Base-by-base conservation (phyloP, 495 filamentous ascomycete species). In the Aspergillus haitiensis region DNA sequence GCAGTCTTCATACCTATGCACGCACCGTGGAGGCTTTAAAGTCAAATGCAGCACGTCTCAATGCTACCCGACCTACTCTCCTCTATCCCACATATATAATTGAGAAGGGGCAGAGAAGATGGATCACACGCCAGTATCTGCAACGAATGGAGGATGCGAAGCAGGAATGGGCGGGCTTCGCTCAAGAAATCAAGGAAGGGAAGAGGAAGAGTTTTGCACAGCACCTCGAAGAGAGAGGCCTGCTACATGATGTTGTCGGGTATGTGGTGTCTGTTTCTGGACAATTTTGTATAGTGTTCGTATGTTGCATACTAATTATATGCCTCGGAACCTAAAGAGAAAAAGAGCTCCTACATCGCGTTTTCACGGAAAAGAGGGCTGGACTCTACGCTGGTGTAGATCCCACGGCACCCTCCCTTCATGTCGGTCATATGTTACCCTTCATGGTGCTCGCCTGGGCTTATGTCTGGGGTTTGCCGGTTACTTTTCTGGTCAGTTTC, bases 371-470 rank as follows among this genome's bases (percentile, higher is more conserved):
- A 37, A 88, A 87, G 67, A 80, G 88, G 58, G 81, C 89, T 55
- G 90, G 89, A 34, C 86, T 86, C 52, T 99, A 99, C 68, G 88
- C 89, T 40, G 94, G 94, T 58, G 81, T 99, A 50, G 94, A 99
- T 65, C 92, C 94, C 11, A 97, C 95, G 0, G 95, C 93, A 4
- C 81, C 84, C 31, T 97, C 93, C 5, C 77, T 98, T 63, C 94
- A 99, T 70, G 79, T 98, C 55, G 94, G 94, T 34, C 92, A 99
- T 71, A 84, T 99, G 56, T 75, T 98, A 9, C 93, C 94, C 8
- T 81, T 98, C 44, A 98, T 99, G 94, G 86, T 91, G 1, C 73
- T 97, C 32, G 93, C 92, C 59, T 97, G 94, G 90, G 88, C 91
- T 78, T 95, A 93, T 69, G 77, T 96, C 40, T 84, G 92, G 74